Base-by-base conservation (phyloP, 108 stramenopile species). In the Cylindrotheca fusiformis region DNA sequence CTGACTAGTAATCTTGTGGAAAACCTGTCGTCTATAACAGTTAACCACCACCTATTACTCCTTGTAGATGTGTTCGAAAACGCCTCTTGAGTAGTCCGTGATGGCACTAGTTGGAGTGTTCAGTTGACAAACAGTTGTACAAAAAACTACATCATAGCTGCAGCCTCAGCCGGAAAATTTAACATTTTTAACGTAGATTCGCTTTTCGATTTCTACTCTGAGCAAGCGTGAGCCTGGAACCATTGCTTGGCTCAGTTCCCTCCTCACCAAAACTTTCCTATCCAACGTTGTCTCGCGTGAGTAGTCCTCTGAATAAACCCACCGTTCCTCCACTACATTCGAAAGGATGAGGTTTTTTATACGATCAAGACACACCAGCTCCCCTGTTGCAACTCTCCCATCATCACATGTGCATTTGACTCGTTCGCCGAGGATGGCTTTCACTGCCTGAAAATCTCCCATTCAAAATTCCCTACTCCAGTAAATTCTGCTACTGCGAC, bases 201-300 rank as follows among this genome's bases (percentile, higher is more conserved):
- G n/a, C 31, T 65, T 22, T 10, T 44, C 56, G 17, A 77, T 29
- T 62, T 77, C 71, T 3, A 72, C 76, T 32, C 58, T 68, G 50
- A 54, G 46, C 25, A 77, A 23, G 36, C 60, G 55, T 21, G 31
- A 28, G 2, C 76, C 76, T 49, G 76, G 76, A 4, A 71, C 47
- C 68, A 77, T 70, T 1, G 70, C 76, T 55, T 77, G 76, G 21
- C 65, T 52, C 8, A 77, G 55, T 29, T 33, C 21, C 17, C 76
- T 33, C 8, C 19, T 24, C 24, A 56, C 62, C 4, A 32, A 17
- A 18, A 55, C 27, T 30, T 67, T 57, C 54, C 24, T 26, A 19
- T 51, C n/a, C 17, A 12, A 32, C 1, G 53, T 45, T 12, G 21
- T 20, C n/a, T n/a, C n/a, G n/a, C n/a, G n/a, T 24, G 44, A 60